Base-by-base conservation (phyloP, 768 basidiomycete species). In the Tephrocybe sp. region DNA sequence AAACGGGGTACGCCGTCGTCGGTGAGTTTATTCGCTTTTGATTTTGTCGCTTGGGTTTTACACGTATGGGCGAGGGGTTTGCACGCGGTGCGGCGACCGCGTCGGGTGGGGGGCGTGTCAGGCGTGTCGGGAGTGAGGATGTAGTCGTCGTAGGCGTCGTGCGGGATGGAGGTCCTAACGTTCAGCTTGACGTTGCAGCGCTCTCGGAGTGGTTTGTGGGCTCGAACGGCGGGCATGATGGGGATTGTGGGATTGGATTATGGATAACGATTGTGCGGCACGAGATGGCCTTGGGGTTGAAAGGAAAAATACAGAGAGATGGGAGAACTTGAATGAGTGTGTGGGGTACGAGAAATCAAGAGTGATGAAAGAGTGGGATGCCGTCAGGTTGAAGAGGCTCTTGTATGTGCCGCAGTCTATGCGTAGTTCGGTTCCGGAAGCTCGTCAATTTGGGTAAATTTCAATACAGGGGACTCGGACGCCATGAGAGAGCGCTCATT, bases 171-270 rank as follows among this genome's bases (percentile, higher is more conserved):
- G 0, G 63, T 62, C 31, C 52, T 49, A 36, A 64, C 58, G 13
- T 52, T 44, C 25, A 64, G 48, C 13, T 53, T 38, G 41, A 63
- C 49, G 36, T 60, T 60, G 51, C 60, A 57, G 38, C 61, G 63
- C 34, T 63, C 60, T n/a, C 60, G 60, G 40, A 64, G 58, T 7
- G 63, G 55, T 43, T 59, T 49, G 40, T 51, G 55, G 25, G 19
- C 19, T 25, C 35, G 34, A 30, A 54, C 45, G 8, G 50, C 54
- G 31, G 61, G 61, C 62, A 62, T 64, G 18, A 38, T 50, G 35
- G 16, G n/a, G n/a, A n/a, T 21, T 38, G 2, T 4, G 47, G 39
- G 21, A 31, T 31, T 22, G 37, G 24, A 40, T 30, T 13, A 32
- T 22, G 15, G 31, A 21, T 4, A 43, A 31, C 9, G 42, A 31